A percentile compares a stretch with the other conserved stretches of the same genome.
phyloP scores from a whole-genome alignment of 2,329 filamentous ascomycete species.

The Purpureocillium takamizusanense region DNA sequence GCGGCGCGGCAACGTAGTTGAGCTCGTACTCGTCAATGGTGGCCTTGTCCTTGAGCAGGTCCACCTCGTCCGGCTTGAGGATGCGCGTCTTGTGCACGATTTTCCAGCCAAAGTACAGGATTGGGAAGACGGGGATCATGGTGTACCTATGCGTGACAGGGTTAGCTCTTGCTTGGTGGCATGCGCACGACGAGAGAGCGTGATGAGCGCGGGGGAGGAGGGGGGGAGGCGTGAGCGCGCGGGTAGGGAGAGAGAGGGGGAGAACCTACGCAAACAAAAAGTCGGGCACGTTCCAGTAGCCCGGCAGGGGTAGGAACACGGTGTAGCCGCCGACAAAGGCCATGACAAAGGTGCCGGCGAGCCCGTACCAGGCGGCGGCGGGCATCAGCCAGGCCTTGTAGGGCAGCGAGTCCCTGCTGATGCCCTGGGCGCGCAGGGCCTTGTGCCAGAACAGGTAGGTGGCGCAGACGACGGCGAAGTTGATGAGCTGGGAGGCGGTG shows the following conservation, averaged over 20 bases:
- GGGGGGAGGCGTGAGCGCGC: too few species aligned
- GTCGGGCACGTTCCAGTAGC: conserved; percentile 56
- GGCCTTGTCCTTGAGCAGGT: conserved; percentile 52
- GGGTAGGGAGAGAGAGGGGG: neutral
- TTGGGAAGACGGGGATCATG: conserved; percentile 62
- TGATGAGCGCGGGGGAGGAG: too few species aligned
- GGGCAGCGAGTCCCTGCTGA: conserved; percentile 58
- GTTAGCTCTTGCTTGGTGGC: neutral
- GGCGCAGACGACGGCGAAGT: conserved; percentile 59
- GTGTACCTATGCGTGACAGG: conserved; percentile 44
- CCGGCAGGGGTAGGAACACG: conserved; percentile 55
- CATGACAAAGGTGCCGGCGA: conserved; percentile 59
- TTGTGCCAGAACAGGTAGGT: conserved; percentile 66
- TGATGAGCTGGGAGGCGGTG: conserved; percentile 67
- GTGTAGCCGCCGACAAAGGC: conserved; percentile 67
- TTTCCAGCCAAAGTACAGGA: conserved; percentile 66
- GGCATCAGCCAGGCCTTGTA: conserved; percentile 64
- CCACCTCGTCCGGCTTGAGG: conserved; percentile 47
- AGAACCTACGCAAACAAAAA: conserved; percentile 60
- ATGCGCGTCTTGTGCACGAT: conserved; percentile 54
- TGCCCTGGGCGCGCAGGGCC: conserved; percentile 59
- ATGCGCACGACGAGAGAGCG: too few species aligned
- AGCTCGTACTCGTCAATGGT: conserved; percentile 61
- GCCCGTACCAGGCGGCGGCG: conserved; percentile 59
- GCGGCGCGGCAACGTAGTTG: conserved; percentile 44